A percentile compares a stretch with the other conserved stretches of the same genome.
These are phyloP conservation scores for Stachybotrys chlorohalonatus DNA, from an alignment of 2,329 filamentous ascomycete species.

Conservation along the genomic window DNA sequence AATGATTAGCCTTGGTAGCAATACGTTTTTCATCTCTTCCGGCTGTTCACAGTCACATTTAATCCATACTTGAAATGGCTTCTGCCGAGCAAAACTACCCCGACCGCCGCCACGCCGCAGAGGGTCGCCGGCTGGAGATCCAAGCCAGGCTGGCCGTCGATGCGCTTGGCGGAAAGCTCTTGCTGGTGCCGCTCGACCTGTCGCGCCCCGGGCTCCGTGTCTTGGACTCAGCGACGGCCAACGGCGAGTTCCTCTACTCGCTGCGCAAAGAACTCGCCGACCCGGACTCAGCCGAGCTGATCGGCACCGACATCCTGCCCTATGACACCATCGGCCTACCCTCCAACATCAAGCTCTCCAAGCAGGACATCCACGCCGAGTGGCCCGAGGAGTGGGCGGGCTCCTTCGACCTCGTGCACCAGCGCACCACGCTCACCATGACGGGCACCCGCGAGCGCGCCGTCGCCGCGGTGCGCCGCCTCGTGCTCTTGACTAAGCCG, in stretches of 20 bases:
- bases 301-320: neutral
- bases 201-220: neutral
- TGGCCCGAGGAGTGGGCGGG: neutral
- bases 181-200: neutral
- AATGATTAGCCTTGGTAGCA: no score
- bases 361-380: neutral
- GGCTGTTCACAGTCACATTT: no score
- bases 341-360: neutral
- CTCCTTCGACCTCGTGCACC: neutral
- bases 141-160: neutral
- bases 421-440: neutral
- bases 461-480: neutral
- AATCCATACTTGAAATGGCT: neutral
- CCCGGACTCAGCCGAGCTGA: neutral
- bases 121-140: neutral
- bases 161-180: neutral
- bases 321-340: neutral
- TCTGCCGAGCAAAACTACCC: neutral
- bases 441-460: neutral
- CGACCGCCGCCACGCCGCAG: neutral
- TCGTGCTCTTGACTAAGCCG: neutral
- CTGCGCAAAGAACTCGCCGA: neutral
- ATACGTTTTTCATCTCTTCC: no score
- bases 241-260: neutral
- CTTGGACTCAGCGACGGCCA: neutral